A percentile compares a stretch with the other conserved stretches of the same genome.
These are phyloP conservation scores for Cladophialophora psammophila DNA, from an alignment of 2,329 filamentous ascomycete species.

Conservation along the genomic window DNA sequence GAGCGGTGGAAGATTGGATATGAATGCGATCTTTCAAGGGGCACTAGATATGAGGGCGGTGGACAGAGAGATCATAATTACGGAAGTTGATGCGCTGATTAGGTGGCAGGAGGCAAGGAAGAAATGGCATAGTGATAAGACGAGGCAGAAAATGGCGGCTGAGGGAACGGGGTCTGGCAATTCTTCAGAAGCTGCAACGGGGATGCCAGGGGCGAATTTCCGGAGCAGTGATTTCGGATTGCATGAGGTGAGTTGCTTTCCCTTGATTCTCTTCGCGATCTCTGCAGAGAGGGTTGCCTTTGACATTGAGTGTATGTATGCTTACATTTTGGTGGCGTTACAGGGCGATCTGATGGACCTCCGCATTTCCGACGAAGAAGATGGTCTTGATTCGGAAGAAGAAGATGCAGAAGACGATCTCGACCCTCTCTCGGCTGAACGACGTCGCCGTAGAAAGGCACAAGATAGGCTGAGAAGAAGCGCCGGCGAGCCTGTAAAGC, in stretches of 20 bases:
- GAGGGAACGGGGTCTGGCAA: conserved; percentile 62
- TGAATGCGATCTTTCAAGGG: conserved; percentile 90
- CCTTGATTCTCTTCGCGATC: background rate
- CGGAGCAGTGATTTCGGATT: conserved; percentile 87
- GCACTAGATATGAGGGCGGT: conserved; percentile 72
- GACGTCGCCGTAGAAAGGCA: conserved; percentile 75
- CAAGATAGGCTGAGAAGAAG: conserved; percentile 81
- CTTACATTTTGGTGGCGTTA: conserved; percentile 8
- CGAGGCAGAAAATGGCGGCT: conserved; percentile 96
- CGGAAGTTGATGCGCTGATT: conserved; percentile 85
- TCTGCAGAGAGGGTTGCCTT: background rate
- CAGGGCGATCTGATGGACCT: conserved; percentile 82
- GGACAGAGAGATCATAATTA: conserved; percentile 74
- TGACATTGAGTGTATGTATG: background rate
- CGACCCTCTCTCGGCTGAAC: conserved; percentile 87
- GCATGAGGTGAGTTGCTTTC: conserved; percentile 66
- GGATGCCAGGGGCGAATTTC: conserved; percentile 67
- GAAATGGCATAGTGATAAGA: conserved; percentile 98
- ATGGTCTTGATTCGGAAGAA: conserved; percentile 66
- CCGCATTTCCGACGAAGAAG: conserved; percentile 75
- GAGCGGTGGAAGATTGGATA: conserved; percentile 80
- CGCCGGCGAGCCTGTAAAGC: conserved; percentile 85
- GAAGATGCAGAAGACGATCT: conserved; percentile 78
- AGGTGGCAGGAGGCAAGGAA: conserved; percentile 94
- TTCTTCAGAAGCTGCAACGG: conserved; percentile 49